These are phyloP conservation scores for Paxillus involutus DNA, from an alignment of 768 basidiomycete genomes.

Conservation along the genomic window DNA sequence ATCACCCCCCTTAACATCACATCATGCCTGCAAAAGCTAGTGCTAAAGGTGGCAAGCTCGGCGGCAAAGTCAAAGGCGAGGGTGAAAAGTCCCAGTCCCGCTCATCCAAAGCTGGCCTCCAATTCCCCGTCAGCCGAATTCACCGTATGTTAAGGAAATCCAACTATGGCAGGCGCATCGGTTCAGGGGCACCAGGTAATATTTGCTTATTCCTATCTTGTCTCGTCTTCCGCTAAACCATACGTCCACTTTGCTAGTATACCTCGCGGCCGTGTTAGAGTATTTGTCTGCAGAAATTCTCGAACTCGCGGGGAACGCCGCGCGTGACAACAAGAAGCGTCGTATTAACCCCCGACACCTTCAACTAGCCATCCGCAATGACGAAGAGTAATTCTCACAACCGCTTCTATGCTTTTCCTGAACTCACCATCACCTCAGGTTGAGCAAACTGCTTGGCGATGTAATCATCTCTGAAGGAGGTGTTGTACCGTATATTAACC, in stretches of 20 bases:
- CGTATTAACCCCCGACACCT: slow-evolving; percentile 96
- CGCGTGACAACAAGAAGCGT: slow-evolving; percentile 91
- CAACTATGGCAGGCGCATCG: slow-evolving; percentile 85
- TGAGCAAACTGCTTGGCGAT: slow-evolving; percentile 70
- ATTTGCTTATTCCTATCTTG: background rate
- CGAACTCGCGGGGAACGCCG: slow-evolving; percentile 88
- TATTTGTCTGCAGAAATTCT: slow-evolving; percentile 93
- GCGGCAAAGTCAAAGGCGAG: slow-evolving; percentile 55
- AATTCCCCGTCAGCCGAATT: slow-evolving; percentile 90
- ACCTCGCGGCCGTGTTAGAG: slow-evolving; percentile 90
- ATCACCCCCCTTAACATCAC: background rate
- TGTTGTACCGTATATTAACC: slow-evolving; percentile 82
- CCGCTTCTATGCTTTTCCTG: background rate
- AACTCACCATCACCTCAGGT: slow-evolving; percentile 34
- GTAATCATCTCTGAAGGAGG: slow-evolving; percentile 97
- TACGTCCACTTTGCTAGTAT: slow-evolving; percentile 49
- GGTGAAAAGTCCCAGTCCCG: slow-evolving; percentile 61
- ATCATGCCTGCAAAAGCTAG: slow-evolving; percentile 31
- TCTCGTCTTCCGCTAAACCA: slow-evolving; percentile 1
- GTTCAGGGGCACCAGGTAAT: slow-evolving; percentile 81
- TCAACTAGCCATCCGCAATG: slow-evolving; percentile 92
- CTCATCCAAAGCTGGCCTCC: slow-evolving; percentile 74
- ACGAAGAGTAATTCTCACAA: slow-evolving; percentile 66
- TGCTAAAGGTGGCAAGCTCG: slow-evolving; percentile 36
- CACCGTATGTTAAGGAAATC: slow-evolving; percentile 86